Evolutionary conservation across 371 early-diverging fungal genomes (phyloP).

Genomic region (Mucor lusitanicus): DNA sequence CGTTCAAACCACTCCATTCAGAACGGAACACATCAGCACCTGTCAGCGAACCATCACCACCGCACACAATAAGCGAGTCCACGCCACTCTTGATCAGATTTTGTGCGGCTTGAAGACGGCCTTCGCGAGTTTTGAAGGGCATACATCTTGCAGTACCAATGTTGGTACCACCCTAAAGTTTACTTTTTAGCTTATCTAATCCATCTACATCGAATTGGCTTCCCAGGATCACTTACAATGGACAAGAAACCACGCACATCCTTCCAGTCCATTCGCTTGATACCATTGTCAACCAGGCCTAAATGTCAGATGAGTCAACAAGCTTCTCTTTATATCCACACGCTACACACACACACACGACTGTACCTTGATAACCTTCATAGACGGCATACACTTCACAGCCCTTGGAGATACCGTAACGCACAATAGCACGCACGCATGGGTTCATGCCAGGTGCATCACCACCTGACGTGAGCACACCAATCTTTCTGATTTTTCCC

Average conservation of each 20-base stretch:
- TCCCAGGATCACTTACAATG: conserved; percentile 38
- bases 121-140: conserved; percentile 85
- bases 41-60: conserved; percentile 98
- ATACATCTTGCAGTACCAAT: conserved; percentile 96
- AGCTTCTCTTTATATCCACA: not conserved
- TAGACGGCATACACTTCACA: conserved; percentile 91
- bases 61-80: conserved; percentile 95
- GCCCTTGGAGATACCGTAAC: conserved; percentile 84
- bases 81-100: conserved; percentile 93
- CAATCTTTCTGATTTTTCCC: conserved; percentile 62
- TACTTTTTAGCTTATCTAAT: conserved; percentile 6
- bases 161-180: conserved; percentile 88
- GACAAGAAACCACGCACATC: conserved; percentile 85
- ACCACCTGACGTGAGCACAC: conserved; percentile 97
- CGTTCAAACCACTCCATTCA: conserved; percentile 89
- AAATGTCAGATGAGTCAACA: conserved; percentile 59
- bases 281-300: conserved; percentile 90
- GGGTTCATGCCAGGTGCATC: conserved; percentile 99
- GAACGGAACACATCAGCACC: conserved; percentile 94
- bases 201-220: not conserved
- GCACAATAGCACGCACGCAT: conserved; percentile 91
- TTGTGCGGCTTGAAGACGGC: conserved; percentile 85
- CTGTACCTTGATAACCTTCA: conserved; percentile 94
- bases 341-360: not conserved
- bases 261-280: conserved; percentile 85